Conservation (phyloP, 495 filamentous ascomycete genomes). For the Penicilliopsis zonata region DNA sequence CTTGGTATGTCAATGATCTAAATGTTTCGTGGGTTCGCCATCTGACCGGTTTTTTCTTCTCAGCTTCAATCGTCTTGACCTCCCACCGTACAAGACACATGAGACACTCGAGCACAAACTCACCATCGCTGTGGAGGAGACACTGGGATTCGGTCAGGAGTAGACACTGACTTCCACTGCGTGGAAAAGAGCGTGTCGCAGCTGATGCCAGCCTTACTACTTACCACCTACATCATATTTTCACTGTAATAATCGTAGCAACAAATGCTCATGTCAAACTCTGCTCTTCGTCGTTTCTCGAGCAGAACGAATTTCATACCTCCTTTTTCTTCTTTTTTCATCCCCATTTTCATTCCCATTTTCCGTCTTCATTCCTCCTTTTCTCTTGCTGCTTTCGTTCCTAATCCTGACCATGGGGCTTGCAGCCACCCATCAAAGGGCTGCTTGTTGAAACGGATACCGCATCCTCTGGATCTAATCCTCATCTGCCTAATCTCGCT, state of each 20-base stretch:
- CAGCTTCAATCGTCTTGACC: slow-evolving; percentile 95
- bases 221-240: background rate
- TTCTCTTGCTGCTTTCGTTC: too few relatives aligned
- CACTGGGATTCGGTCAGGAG: slow-evolving; percentile 97
- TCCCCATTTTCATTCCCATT: too few relatives aligned
- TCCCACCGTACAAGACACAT: slow-evolving; percentile 84
- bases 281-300: background rate
- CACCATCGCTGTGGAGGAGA: slow-evolving; percentile 95
- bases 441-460: too few relatives aligned
- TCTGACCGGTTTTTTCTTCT: slow-evolving; percentile 7
- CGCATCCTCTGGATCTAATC: too few relatives aligned
- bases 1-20: slow-evolving; percentile 59
- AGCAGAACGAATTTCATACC: background rate
- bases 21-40: slow-evolving; percentile 1
- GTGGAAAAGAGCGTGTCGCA: background rate
- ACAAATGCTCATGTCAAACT: background rate
- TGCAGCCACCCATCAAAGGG: too few relatives aligned
- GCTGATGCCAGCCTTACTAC: background rate
- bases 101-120: slow-evolving; percentile 79
- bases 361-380: too few relatives aligned
- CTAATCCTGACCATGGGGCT: too few relatives aligned
- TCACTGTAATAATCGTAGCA: background rate
- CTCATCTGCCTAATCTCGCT: too few relatives aligned
- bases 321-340: background rate
- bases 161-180: slow-evolving; percentile 26